These are phyloP conservation scores for Gastrolobium villosum DNA, from an alignment of 306 rosid genomes.

Conservation along the genomic window DNA sequence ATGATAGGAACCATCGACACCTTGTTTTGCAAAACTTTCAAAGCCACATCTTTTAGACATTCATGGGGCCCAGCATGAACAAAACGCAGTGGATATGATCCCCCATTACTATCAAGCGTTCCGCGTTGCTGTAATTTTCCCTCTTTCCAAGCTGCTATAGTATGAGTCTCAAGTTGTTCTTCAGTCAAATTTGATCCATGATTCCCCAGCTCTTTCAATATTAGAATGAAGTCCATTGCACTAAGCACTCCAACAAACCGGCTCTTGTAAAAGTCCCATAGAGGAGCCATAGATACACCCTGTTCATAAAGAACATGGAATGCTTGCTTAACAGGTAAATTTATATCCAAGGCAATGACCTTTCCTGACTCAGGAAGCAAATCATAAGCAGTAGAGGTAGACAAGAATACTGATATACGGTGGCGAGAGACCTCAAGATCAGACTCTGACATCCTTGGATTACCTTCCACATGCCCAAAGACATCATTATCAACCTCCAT, in stretches of 20 bases:
- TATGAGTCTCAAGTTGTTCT: slow-evolving; percentile 90
- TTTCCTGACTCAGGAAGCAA: slow-evolving; percentile 96
- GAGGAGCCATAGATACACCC: slow-evolving; percentile 82
- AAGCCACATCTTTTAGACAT: slow-evolving; percentile 77
- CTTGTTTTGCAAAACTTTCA: slow-evolving; percentile 74
- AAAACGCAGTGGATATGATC: slow-evolving; percentile 56
- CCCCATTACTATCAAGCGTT: slow-evolving; percentile 62
- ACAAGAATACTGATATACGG: slow-evolving; percentile 72
- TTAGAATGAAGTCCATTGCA: slow-evolving; percentile 85
- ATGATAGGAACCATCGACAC: slow-evolving; percentile 78
- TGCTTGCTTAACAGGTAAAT: slow-evolving; percentile 87
- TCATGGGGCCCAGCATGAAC: slow-evolving; percentile 81
- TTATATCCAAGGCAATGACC: slow-evolving; percentile 80
- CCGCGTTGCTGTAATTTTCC: slow-evolving; percentile 61
- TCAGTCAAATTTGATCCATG: slow-evolving; percentile 85
- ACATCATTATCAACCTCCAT: slow-evolving; percentile 83
- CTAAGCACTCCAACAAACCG: slow-evolving; percentile 81
- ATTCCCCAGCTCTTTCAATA: slow-evolving; percentile 86
- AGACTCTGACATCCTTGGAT: slow-evolving; percentile 61
- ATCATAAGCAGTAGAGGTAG: slow-evolving; percentile 74
- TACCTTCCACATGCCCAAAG: slow-evolving; percentile 60
- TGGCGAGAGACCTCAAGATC: slow-evolving; percentile 78
- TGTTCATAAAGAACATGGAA: slow-evolving; percentile 84
- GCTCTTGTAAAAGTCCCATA: slow-evolving; percentile 72
- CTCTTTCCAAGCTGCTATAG: slow-evolving; percentile 91